Evolutionary conservation across 192 early-diverging fungal genomes (phyloP).

Genomic region (Physocladia obscura): DNA sequence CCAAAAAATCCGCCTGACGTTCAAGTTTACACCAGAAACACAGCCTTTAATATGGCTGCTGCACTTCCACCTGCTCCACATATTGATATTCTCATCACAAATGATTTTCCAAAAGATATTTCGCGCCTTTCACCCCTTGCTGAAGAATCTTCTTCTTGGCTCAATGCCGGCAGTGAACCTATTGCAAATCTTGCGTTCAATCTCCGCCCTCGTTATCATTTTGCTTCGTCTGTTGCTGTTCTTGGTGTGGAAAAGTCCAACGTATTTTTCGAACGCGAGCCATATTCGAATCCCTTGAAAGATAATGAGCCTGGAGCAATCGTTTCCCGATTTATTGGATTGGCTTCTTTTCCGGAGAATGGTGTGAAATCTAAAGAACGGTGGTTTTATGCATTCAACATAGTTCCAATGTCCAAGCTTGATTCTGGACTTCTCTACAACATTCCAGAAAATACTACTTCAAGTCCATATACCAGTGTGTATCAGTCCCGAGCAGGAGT

Average conservation of each 20-base stretch:
- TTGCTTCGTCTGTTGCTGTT: constrained; percentile 59
- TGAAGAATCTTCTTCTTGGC: neutral
- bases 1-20: neutral
- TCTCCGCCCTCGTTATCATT: constrained; percentile 85
- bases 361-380: constrained; percentile 57
- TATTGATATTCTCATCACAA: constrained; percentile 79
- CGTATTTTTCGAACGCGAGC: constrained; percentile 81
- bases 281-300: constrained; percentile 63
- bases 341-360: constrained; percentile 66
- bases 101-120: constrained; percentile 77
- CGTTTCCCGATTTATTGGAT: constrained; percentile 81
- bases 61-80: neutral
- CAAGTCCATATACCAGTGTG: constrained; percentile 30
- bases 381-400: constrained; percentile 94
- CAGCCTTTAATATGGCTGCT: neutral
- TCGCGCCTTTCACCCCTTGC: constrained; percentile 10
- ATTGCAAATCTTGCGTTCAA: neutral
- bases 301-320: constrained; percentile 37
- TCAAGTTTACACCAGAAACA: neutral
- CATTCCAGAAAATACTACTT: constrained; percentile 57
- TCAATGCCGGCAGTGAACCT: neutral
- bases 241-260: constrained; percentile 9
- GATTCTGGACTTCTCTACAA: constrained; percentile 34
- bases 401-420: constrained; percentile 60
- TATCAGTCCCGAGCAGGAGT: neutral